Base-by-base conservation (phyloP, 2,329 filamentous ascomycete species). In the Fusarium bulbicola region DNA sequence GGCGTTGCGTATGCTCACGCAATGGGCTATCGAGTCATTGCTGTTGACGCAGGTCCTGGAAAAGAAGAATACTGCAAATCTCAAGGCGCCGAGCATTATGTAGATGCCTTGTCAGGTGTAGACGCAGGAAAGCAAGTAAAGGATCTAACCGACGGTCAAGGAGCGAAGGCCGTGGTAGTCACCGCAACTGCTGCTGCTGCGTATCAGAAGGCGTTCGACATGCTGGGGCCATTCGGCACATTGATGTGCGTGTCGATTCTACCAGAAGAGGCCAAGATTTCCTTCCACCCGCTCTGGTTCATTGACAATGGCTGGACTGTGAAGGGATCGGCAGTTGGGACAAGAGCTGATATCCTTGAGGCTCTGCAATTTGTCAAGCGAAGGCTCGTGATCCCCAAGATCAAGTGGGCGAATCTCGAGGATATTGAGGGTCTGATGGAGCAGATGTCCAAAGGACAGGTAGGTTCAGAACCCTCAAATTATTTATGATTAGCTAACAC, bases 21-120 rank as follows among this genome's bases (percentile, higher is more conserved):
- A 1, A 85, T 85, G 83, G 84, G 84, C 5, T 81, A 82, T 34
- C 79, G 82, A 6, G 79, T 83, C 1, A 79, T 84, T 24, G 83
- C 81, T 3, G 72, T 85, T 14, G 83, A 85, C 46, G 77, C 77
- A 0, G 82, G 82, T 4, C 60, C 73, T 0, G 77, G 74, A 0
- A 84, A 82, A 68, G 75, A 78, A 16, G 42, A 70, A 18, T 78
- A 79, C 30, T 80, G 79, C 43, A 69, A 80, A 20, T 70, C 73
- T 1, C 71, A 77, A n/a, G 81, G 81, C 5, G 82, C 81, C 4
- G 82, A 85, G 57, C 71, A 78, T 45, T 85, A 81, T 50, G 71
- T 85, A 9, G 83, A 85, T 46, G 78, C 81, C 8, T 70, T 68
- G 1, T 49, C 67, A 13, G 64, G 64, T 0, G 30, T 63, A 18